Evolutionary conservation across 345 rosid genomes (phyloP), one percentile per base, ranked within the genome.

Genomic region (Syzygium aqueum): DNA sequence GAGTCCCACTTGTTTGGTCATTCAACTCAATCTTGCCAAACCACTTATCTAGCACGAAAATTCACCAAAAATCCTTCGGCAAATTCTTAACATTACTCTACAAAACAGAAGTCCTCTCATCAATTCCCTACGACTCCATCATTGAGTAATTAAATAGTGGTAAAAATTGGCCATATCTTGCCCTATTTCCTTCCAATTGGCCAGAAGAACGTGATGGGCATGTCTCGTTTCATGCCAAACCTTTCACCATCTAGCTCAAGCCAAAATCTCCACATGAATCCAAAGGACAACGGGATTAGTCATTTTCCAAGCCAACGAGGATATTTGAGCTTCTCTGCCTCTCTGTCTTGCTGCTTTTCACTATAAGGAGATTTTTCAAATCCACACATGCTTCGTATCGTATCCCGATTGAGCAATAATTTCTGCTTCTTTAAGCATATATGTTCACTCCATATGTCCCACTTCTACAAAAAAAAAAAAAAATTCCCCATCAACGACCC

Each of bases 211-310:
- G 88, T 52, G 85, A 37, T 3, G 11, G 63, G 8, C 59, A 30
- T 21, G 61, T 28, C 63, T 56, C 63, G 82, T 85, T 85, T 61
- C 22, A 30, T 85, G 1, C 46, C 59, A 84, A 49, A 25, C 40
- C 59, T 52, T 33, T 51, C 57, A 53, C 43, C 85, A 84, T 84
- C 61, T 84, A 77, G 78, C 54, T 61, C 87, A 87, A 73, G 88
- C 90, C 90, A 90, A 90, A 88, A 86, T 88, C 56, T 86, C 56
- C 86, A 61, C 91, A 87, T 89, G 86, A 86, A 88, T 84, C 86
- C 65, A 85, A 88, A 61, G 86, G 93, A 93, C 93, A 88, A 88
- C 88, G 65, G 88, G 88, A 85, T 87, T 37, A 82, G 90, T 94
- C 93, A 88, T 86, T 92, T 52, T 92, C 93, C 52, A 61, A 57